phyloP scores from a whole-genome alignment of 768 basidiomycete species.

The Suillus plorans region DNA sequence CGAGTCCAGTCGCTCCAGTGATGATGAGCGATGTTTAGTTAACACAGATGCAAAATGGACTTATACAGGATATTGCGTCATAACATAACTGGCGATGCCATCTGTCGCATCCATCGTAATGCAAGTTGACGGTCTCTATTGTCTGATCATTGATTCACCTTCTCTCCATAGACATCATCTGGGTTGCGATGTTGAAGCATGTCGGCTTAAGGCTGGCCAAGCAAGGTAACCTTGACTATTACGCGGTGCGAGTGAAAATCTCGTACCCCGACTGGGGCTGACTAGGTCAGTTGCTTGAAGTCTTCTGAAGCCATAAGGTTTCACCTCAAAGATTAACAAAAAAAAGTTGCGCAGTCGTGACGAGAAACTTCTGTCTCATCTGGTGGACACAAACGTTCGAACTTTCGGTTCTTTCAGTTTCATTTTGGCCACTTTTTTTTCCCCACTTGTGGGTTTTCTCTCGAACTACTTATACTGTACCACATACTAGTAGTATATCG shows the following conservation, averaged over 20 bases:
- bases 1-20: neutral
- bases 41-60: constrained; percentile 15
- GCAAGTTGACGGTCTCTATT: neutral
- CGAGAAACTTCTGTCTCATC: neutral
- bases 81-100: neutral
- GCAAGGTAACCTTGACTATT: neutral
- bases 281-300: no score
- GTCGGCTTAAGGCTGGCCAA: constrained; percentile 1
- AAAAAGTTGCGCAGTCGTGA: no score
- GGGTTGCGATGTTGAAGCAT: neutral
- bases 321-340: no score
- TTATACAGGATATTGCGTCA: constrained; percentile 7
- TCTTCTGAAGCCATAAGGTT: no score
- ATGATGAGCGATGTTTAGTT: neutral
- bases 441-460: neutral
- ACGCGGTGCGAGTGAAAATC: neutral
- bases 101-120: neutral
- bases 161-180: neutral
- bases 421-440: neutral
- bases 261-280: neutral
- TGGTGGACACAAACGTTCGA: neutral
- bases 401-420: neutral
- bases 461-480: neutral
- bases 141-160: neutral
- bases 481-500: neutral